Evolutionary conservation across 495 filamentous ascomycete genomes (phyloP), one percentile per base, ranked within the genome.

Genomic region (Podospora appendiculata): DNA sequence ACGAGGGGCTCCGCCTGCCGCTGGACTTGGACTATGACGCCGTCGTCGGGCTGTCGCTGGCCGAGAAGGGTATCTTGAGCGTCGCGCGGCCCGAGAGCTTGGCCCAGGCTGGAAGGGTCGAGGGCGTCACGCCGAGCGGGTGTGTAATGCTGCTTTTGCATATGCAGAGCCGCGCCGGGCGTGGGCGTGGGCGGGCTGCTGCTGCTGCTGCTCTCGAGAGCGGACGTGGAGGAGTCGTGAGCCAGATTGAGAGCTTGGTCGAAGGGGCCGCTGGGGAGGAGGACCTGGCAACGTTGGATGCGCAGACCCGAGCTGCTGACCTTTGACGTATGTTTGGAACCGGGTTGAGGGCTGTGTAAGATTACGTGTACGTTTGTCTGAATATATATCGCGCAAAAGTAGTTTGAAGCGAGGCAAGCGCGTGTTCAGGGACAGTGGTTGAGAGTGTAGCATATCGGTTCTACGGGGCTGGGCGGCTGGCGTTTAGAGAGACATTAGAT

Each of bases 71-170:
- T 10, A 77, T 84, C 7, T 76, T 98, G n/a, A 71, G 79, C 34
- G 71, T 71, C 18, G 82, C 89, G 9, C 68, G 81, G 40, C 93
- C 93, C 6, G 87, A 90, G 61, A 92, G 78, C 46, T 69, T 98
- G 19, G 94, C 89, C 3, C 91, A 95, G 82, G 91, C 92, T 14
- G 71, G 89, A 46, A 71, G 94, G 9, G 81, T 95, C 47, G 93
- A 98, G 67, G 92, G 93, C 2, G 68, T 84, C 8, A 88, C 85
- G 33, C 81, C 85, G 0, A 70, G 73, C 4, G 85, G 81, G 0
- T 75, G 77, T 32, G 55, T 87, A 49, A 65, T 71, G 46, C 53
- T 89, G 53, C 61, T 87, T n/a, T 66, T 62, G 38, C 75, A 75
- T 60, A 79, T 81, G 51, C 41, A 51, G 55, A 53, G 38, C 17